Conservation (phyloP, 139 green algal genomes). For the Nannochloris sp. region DNA sequence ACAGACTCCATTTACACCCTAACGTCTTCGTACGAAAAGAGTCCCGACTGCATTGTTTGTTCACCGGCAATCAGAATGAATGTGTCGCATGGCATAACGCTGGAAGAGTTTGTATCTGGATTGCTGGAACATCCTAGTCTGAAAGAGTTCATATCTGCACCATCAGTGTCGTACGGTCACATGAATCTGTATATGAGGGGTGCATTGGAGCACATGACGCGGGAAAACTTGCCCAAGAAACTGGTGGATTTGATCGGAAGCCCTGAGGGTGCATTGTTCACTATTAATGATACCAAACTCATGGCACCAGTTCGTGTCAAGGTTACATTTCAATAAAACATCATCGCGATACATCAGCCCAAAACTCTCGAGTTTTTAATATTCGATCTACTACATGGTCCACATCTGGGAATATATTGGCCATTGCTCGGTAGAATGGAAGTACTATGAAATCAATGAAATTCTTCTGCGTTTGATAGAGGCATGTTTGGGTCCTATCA, state of each 20-base stretch:
- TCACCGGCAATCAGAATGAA: conserved; percentile 68
- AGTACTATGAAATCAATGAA: conserved; percentile 65
- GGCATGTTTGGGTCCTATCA: conserved; percentile 34
- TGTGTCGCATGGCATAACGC: conserved; percentile 34
- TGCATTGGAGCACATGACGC: conserved; percentile 77
- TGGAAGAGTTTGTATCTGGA: conserved; percentile 75
- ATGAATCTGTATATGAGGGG: conserved; percentile 84
- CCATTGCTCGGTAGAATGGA: conserved; percentile 38
- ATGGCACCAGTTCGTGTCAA: conserved; percentile 53
- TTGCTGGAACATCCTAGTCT: conserved; percentile 50
- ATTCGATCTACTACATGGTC: background rate
- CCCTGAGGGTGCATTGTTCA: conserved; percentile 42
- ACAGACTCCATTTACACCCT: conserved; percentile 90
- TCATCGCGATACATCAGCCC: background rate
- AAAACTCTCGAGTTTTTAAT: background rate
- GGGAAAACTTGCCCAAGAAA: conserved; percentile 61
- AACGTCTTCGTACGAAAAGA: conserved; percentile 83
- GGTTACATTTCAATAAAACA: background rate
- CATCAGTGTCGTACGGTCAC: conserved; percentile 65
- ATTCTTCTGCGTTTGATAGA: conserved; percentile 43
- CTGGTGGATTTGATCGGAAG: conserved; percentile 25
- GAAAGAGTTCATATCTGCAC: conserved; percentile 48
- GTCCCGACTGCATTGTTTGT: conserved; percentile 82
- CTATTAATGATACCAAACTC: conserved; percentile 91
- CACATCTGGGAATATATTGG: background rate